Evolutionary conservation across 306 rosid genomes (phyloP).

Genomic region (Cucumis hystrix): DNA sequence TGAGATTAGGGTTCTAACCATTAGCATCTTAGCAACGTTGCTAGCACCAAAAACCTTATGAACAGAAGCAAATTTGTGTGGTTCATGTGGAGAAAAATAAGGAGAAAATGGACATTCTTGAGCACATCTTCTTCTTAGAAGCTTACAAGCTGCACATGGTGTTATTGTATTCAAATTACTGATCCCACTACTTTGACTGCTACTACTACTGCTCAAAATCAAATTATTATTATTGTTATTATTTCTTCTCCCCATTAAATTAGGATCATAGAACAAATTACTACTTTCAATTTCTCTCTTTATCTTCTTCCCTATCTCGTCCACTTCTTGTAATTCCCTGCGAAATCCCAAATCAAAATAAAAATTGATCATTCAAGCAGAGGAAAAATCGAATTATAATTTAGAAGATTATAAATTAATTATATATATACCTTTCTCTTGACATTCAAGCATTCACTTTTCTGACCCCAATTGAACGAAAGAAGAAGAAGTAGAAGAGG

Average conservation of each 20-base stretch:
- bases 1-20: conserved; percentile 31
- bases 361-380: background rate
- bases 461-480: background rate
- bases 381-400: too few species aligned
- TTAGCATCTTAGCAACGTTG: conserved; percentile 93
- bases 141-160: conserved; percentile 96
- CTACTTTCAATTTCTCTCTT: conserved; percentile 49
- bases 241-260: conserved; percentile 23
- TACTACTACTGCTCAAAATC: too few species aligned
- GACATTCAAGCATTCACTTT: conserved; percentile 90
- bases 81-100: conserved; percentile 92
- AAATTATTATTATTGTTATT: too few species aligned
- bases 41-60: conserved; percentile 97
- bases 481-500: background rate
- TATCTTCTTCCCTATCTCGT: conserved; percentile 76
- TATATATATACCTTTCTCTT: conserved; percentile 54
- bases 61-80: conserved; percentile 92
- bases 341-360: background rate
- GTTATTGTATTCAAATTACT: conserved; percentile 59
- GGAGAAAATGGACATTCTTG: conserved; percentile 98
- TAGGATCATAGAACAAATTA: too few species aligned
- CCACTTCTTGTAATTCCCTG: conserved; percentile 34
- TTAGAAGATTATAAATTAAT: too few species aligned
- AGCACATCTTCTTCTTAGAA: conserved; percentile 81
- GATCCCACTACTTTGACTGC: too few species aligned